A percentile compares a stretch with the other conserved stretches of the same genome.
Evolutionary conservation across 352 stramenopile species (phyloP).

Genomic region (Phytophthora syringae): DNA sequence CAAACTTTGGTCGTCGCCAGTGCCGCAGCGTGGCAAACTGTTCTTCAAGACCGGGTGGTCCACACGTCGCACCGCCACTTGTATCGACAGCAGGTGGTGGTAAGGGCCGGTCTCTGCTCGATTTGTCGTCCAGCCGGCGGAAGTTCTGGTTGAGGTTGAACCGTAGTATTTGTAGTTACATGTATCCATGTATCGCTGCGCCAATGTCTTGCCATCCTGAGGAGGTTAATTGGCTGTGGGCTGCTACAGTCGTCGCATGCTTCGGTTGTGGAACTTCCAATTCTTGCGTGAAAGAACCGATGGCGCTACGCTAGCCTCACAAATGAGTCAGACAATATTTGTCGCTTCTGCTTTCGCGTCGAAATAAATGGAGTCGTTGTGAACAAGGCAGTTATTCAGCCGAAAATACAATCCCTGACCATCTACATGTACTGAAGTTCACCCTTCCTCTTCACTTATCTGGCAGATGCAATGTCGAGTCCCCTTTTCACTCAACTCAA

Average conservation of each 20-base stretch:
- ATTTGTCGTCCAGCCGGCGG: constrained; percentile 3
- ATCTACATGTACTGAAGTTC: neutral
- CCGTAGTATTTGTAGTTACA: neutral
- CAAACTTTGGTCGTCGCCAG: neutral
- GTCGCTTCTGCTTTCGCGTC: too few species aligned
- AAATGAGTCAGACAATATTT: too few species aligned
- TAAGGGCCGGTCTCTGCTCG: constrained; percentile 15
- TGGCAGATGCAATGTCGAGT: neutral
- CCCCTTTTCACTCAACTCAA: neutral
- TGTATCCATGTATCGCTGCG: constrained; percentile 1
- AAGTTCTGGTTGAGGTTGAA: constrained; percentile 19
- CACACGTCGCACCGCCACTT: constrained; percentile 22
- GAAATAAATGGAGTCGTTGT: too few species aligned
- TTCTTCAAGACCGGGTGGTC: neutral
- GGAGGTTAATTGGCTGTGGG: too few species aligned
- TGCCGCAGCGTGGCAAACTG: neutral
- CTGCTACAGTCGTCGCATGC: too few species aligned
- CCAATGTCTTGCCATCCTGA: neutral
- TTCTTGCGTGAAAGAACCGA: too few species aligned
- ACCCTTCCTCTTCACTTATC: neutral
- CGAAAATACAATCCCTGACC: too few species aligned
- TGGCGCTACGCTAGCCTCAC: too few species aligned
- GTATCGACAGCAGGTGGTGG: constrained; percentile 31
- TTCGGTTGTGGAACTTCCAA: too few species aligned
- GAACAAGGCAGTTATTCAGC: too few species aligned